phyloP scores from a whole-genome alignment of 805 yeast species.

The Teunomyces stri region DNA sequence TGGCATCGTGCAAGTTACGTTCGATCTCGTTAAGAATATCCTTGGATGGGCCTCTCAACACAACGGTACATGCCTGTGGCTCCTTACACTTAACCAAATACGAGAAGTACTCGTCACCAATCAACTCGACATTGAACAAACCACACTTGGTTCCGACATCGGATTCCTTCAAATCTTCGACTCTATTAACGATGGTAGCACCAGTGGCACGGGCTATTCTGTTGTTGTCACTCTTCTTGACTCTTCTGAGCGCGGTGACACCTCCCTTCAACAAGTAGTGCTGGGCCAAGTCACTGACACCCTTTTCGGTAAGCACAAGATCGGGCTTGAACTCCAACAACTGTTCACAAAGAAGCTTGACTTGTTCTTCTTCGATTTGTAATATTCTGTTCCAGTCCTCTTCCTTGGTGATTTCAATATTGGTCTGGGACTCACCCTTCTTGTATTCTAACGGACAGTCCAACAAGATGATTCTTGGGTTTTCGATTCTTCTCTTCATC shows the following conservation, averaged over 20 bases:
- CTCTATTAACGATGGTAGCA: conserved; percentile 93
- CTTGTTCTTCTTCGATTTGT: conserved; percentile 98
- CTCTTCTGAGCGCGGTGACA: conserved; percentile 89
- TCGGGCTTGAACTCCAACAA: conserved; percentile 85
- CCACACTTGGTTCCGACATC: conserved; percentile 92
- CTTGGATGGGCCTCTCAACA: conserved; percentile 94
- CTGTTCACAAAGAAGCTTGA: conserved; percentile 79
- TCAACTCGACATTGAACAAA: conserved; percentile 84
- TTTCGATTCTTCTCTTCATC: conserved; percentile 85
- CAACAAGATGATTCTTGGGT: conserved; percentile 83
- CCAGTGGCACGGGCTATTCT: conserved; percentile 97
- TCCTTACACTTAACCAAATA: conserved; percentile 74
- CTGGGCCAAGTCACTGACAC: conserved; percentile 96
- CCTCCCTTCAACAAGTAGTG: conserved; percentile 93
- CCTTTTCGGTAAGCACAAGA: conserved; percentile 95
- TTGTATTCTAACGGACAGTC: conserved; percentile 98
- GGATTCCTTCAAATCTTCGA: conserved; percentile 87
- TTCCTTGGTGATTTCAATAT: conserved; percentile 94
- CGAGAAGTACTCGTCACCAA: conserved; percentile 96
- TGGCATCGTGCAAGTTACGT: conserved; percentile 95
- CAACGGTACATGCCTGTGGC: conserved; percentile 90
- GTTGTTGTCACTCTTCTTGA: conserved; percentile 91
- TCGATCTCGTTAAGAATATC: conserved; percentile 95
- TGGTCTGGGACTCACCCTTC: conserved; percentile 98
- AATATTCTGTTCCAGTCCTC: conserved; percentile 94